Evolutionary conservation across 352 stramenopile genomes (phyloP), one percentile per base, ranked within the genome.

Genomic region (Aphanomyces cochlioides): DNA sequence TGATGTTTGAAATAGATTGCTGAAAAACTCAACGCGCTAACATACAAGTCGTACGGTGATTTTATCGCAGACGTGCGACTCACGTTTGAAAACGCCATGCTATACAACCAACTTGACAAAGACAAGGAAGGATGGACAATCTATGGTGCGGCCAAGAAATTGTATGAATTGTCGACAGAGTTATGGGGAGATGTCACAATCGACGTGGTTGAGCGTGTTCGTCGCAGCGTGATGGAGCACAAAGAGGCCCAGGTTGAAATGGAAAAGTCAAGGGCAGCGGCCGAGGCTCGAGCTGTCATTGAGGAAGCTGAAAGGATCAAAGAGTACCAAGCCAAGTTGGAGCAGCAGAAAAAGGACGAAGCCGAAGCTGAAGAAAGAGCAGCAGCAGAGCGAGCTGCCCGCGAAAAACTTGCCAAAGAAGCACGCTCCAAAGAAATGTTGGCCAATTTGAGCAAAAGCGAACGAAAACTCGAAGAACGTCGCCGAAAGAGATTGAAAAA

Each of bases 391-490:
- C 74, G 59, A 3, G 47, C 48, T 15, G 40, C 56, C 17, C 38
- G 53, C 21, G 56, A 60, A 12, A 73, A 68, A 21, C 50, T 40
- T 7, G 56, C 60, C 40, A 73, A 73, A 34, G 67, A 69, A 36
- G 67, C 67, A n/a, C 67, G 67, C 7, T 41, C 28, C 7, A 5
- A 34, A 4, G 6, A 57, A 7, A 89, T 81, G 41, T 73, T 90
- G 66, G 82, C 90, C 36, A 80, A 82, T 7, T 90, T 90, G 82
- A 93, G 86, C 72, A 95, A 95, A 40, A 85, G 82, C 50, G 85
- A 93, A 73, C 87, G 87, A 21, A 95, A 95, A 56, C 83, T 86
- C 3, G 87, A 95, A 76, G 86, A 95, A 68, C 91, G 92, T 69
- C 78, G 82, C 7, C 85, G 85, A 36, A 95, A 93, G 66, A 83